Percentiles rank a stretch among this genome's conserved stretches.
Conservation (phyloP, 1,284 basidiomycete genomes). For the Papiliotrema flavescens region DNA sequence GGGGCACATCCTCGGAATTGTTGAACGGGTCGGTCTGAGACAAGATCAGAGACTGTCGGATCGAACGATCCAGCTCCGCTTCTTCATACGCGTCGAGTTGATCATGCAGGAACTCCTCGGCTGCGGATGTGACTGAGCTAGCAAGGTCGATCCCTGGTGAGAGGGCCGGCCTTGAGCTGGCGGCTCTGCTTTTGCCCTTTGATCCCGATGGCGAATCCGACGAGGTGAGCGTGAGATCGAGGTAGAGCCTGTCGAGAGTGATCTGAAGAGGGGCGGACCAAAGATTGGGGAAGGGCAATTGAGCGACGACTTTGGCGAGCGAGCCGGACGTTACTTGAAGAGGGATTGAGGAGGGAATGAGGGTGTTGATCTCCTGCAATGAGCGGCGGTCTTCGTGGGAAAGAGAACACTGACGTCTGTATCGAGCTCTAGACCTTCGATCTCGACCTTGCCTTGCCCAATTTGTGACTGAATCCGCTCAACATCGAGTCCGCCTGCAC, state of each 20-base stretch:
- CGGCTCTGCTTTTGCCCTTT: conserved; percentile 14
- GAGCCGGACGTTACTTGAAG: conserved; percentile 66
- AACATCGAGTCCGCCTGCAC: conserved; percentile 80
- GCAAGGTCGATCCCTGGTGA: conserved; percentile 56
- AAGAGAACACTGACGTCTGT: conserved; percentile 57
- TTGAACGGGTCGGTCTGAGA: conserved; percentile 37
- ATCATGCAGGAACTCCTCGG: conserved; percentile 78
- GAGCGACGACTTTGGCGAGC: conserved; percentile 68
- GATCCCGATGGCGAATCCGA: conserved; percentile 52
- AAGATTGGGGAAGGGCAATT: conserved; percentile 48
- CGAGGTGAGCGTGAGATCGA: conserved; percentile 63
- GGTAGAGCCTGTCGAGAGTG: conserved; percentile 62
- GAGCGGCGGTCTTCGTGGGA: conserved; percentile 5
- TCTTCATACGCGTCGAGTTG: conserved; percentile 71
- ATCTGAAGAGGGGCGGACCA: conserved; percentile 43
- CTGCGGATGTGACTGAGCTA: conserved; percentile 71
- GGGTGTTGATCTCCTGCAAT: conserved; percentile 70
- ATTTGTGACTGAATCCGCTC: conserved; percentile 89
- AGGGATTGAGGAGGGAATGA: conserved; percentile 64
- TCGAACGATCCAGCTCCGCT: conserved; percentile 65
- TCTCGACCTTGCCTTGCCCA: conserved; percentile 78
- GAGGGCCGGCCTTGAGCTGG: conserved; percentile 1
- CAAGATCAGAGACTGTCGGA: conserved; percentile 48
- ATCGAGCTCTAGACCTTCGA: conserved; percentile 77
- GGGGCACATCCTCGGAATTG: conserved; percentile 15